Evolutionary conservation across 352 stramenopile species (phyloP), one percentile per base, ranked within the genome.

Genomic region (Pythium inflatum): DNA sequence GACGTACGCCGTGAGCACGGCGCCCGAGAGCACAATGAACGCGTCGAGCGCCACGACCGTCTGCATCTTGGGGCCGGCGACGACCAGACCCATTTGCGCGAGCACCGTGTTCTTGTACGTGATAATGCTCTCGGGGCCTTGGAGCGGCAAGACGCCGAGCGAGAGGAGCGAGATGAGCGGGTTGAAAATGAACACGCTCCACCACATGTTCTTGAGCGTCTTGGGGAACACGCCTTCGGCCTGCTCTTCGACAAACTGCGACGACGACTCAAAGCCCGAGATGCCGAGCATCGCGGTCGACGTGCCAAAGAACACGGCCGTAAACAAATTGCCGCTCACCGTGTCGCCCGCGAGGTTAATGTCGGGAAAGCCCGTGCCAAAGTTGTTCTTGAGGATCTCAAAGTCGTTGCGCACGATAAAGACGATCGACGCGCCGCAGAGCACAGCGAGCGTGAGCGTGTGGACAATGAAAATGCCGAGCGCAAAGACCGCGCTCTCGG

Each of bases 201-300:
- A 93, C 93, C 93, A 98, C 93, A 98, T 98, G 67, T 97, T 97
- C 81, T 93, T 71, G 41, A 98, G 78, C 22, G 93, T 98, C 78
- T 97, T 97, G 12, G 89, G 87, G 75, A 98, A 98, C 16, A 98
- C 94, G 18, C 94, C 93, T n/a, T 94, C 81, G n/a, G 86, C 91
- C 68, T 98, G 93, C 68, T 98, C 92, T 75, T 98, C 89, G 20
- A 98, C 92, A 78, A 98, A 98, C 76, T 98, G 93, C 25, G 92
- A 97, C 45, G 89, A 97, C 5, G 90, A 97, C 75, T 98, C 95
- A 61, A 98, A 98, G 24, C 95, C 95, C 20, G 89, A 97, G 71
- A 98, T 97, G 51, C 95, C 95, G 16, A 98, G 88, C 91, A 98
- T 98, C n/a, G 94, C 94, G 6, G 87, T 93, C 5, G 87, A 97